Base-by-base conservation (phyloP, 352 stramenopile genomes). In the Globisporangium ultimum region DNA sequence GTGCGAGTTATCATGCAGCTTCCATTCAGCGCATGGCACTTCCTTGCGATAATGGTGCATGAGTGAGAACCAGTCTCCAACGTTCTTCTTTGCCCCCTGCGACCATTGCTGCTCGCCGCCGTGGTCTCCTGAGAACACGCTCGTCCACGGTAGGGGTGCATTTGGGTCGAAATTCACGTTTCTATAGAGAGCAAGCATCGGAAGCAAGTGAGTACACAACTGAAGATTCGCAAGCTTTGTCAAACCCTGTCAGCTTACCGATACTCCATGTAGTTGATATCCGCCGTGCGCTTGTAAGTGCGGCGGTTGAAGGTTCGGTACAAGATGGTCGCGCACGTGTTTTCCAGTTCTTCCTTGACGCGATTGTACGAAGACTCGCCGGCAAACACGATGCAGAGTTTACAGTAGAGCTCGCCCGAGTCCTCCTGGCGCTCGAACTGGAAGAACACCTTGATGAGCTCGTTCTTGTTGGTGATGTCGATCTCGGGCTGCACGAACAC, bases 181-280 rank as follows among this genome's bases (percentile, higher is more conserved):
- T 15, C 81, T 89, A 40, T 22, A 56, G 57, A 40, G 61, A 15
- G 48, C 20, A 41, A 21, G 17, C 6, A 21, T 24, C 11, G n/a
- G 53, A 42, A 20, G 14, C 9, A 60, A 34, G 10, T n/a, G 17
- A 24, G 45, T 21, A 20, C 32, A 59, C 51, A 20, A 18, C n/a
- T 20, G 9, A 55, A 21, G 18, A 54, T 36, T 36, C 5, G 28
- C 28, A 36, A 8, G 28, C 28, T 36, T 36, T 36, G 28, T 10
- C 28, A 6, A 36, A 36, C 8, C 7, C 28, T 6, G 5, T 10
- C 28, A 6, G 28, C 28, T 62, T 57, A 88, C 74, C 71, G 71
- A 64, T 85, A 95, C 58, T 93, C 84, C 74, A 95, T 89, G 70
- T 93, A 93, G 68, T 95, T 92, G 67, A 95, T 95, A 66, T 95